Evolutionary conservation across 306 rosid genomes (phyloP).

Genomic region (Quercus parvula): DNA sequence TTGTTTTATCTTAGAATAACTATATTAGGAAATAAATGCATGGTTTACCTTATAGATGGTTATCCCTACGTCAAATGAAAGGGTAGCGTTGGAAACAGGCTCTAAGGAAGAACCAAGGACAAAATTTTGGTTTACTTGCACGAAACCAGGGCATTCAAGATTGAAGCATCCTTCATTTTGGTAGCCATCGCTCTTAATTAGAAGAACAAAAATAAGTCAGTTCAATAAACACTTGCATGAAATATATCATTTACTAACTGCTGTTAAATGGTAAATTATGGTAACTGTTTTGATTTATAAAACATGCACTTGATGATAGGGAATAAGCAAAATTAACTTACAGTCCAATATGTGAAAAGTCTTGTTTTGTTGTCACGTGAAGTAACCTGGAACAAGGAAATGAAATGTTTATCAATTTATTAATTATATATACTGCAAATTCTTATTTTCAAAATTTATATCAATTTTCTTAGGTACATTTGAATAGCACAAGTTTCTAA

Average conservation of each 20-base stretch:
- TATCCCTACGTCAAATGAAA: background rate
- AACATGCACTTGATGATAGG: background rate
- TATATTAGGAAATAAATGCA: background rate
- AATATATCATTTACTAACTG: background rate
- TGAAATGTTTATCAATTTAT: background rate
- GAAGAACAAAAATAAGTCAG: background rate
- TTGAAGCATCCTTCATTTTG: conserved; percentile 17
- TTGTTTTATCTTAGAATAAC: too few relatives aligned
- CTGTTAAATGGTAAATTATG: too few relatives aligned
- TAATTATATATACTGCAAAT: too few relatives aligned
- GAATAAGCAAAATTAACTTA: conserved; percentile 4
- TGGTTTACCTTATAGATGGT: conserved; percentile 13
- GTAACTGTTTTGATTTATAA: too few relatives aligned
- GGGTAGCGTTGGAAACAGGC: conserved; percentile 9
- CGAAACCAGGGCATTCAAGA: conserved; percentile 24
- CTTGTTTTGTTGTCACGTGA: background rate
- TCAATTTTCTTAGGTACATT: too few relatives aligned
- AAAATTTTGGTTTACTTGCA: conserved; percentile 6
- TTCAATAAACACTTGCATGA: background rate
- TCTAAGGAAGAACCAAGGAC: background rate
- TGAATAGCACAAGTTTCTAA: too few relatives aligned
- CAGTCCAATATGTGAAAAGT: conserved; percentile 23
- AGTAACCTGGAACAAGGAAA: background rate
- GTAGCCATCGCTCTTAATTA: conserved; percentile 7
- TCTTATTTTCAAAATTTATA: too few relatives aligned